Evolutionary conservation across 257 asterid species (phyloP).

Genomic region (Fraxinus americana): DNA sequence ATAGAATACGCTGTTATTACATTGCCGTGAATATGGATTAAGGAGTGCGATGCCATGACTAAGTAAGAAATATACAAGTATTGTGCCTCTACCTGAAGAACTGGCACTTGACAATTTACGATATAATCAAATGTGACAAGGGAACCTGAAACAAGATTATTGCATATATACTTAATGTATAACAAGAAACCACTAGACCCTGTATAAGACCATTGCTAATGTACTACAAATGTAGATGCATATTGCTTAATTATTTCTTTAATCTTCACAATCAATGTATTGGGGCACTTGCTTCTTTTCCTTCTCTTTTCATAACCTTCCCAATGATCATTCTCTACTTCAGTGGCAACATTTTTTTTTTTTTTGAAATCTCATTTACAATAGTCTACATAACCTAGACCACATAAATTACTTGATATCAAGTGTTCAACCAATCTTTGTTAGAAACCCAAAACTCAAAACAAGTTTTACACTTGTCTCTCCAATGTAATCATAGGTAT

Average conservation of each 20-base stretch:
- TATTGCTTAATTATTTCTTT: not conserved
- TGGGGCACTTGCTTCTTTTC: not conserved
- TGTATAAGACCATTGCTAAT: not conserved
- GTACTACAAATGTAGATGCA: not conserved
- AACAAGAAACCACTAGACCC: not conserved
- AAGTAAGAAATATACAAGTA: not conserved
- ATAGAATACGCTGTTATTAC: not conserved
- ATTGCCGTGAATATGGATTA: not conserved
- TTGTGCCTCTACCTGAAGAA: not conserved
- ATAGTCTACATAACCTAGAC: not conserved
- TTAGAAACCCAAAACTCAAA: slow-evolving; percentile 3
- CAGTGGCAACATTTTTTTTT: not conserved
- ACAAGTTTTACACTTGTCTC: not conserved
- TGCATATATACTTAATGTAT: not conserved
- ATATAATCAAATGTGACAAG: not conserved
- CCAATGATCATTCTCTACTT: not conserved
- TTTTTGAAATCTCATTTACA: too few relatives aligned
- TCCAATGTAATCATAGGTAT: not conserved
- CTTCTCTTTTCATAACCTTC: not conserved
- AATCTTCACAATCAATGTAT: not conserved
- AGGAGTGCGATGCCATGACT: not conserved
- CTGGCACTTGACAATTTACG: not conserved
- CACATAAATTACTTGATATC: not conserved
- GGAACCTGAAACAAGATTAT: not conserved
- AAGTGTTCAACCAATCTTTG: not conserved